phyloP scores from a whole-genome alignment of 2,329 filamentous ascomycete species.

The Metarhizium guizhouense region DNA sequence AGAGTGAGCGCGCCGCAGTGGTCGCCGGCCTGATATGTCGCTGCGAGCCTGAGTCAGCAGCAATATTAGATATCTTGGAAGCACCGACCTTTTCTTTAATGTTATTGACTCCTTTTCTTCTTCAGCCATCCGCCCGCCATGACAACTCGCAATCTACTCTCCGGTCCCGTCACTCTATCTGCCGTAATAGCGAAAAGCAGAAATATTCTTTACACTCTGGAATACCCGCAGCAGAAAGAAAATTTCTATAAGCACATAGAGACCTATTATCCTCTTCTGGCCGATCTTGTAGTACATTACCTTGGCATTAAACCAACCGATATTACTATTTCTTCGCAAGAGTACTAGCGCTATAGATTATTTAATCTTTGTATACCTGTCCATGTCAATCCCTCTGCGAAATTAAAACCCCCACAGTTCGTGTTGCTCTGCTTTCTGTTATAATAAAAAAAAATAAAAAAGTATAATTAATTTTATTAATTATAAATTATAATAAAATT shows the following conservation, averaged over 20 bases:
- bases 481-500: too few relatives aligned
- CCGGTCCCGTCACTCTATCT: constrained; percentile 10
- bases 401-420: constrained; percentile 2
- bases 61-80: background rate
- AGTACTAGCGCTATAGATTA: constrained; percentile 14
- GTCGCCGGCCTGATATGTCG: background rate
- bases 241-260: constrained; percentile 9
- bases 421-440: constrained; percentile 16
- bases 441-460: too few relatives aligned
- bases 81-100: background rate
- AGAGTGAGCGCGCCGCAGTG: too few relatives aligned
- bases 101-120: background rate
- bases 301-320: constrained; percentile 3
- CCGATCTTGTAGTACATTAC: constrained; percentile 4
- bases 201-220: constrained; percentile 9
- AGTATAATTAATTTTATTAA: too few relatives aligned
- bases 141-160: constrained; percentile 10
- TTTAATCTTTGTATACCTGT: constrained; percentile 25
- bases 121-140: constrained; percentile 5
- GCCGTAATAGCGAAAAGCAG: constrained; percentile 2
- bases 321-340: constrained; percentile 7
- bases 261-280: background rate
- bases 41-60: constrained; percentile 2
- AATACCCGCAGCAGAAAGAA: constrained; percentile 5
- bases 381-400: constrained; percentile 1